Percentiles rank a stretch among this genome's conserved stretches.
Evolutionary conservation across 1,284 basidiomycete species (phyloP).

Genomic region (Blastosporella zonata): DNA sequence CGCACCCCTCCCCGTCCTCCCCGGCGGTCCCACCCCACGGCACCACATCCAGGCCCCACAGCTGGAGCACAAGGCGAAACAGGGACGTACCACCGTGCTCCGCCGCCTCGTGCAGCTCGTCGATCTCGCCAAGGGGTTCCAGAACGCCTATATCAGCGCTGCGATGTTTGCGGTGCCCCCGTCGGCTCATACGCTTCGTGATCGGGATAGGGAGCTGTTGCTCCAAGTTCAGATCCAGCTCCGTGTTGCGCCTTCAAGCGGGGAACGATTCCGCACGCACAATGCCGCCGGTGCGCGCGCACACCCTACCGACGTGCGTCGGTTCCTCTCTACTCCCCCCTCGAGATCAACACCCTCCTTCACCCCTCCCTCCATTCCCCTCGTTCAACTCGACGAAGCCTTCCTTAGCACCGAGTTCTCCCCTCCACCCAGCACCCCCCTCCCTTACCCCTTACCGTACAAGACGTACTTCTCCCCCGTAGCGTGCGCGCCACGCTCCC

Average conservation of each 20-base stretch:
- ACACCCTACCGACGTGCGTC: conserved; percentile 23
- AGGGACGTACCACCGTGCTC: conserved; percentile 28
- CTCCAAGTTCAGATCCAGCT: background rate
- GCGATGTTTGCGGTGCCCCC: conserved; percentile 42
- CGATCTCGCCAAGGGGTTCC: conserved; percentile 53
- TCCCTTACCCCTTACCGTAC: conserved; percentile 36
- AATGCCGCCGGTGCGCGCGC: conserved; percentile 47
- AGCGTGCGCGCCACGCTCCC: conserved; percentile 30
- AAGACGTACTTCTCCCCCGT: conserved; percentile 35
- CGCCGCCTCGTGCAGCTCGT: conserved; percentile 46
- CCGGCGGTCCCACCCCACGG: background rate
- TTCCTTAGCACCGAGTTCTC: background rate
- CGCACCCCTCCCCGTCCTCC: conserved; percentile 21
- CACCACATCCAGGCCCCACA: background rate
- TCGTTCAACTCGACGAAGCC: conserved; percentile 1
- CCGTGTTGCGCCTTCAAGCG: background rate
- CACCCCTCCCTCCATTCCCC: background rate
- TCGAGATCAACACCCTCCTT: background rate
- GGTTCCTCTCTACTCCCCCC: background rate
- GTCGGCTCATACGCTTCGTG: conserved; percentile 22
- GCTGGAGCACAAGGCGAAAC: background rate
- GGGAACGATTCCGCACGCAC: conserved; percentile 19
- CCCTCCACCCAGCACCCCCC: conserved; percentile 26
- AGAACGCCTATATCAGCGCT: conserved; percentile 52
- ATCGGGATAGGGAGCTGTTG: too few species aligned